Conservation (phyloP, 2,329 filamentous ascomycete species). For the Microsporum ferrugineum region DNA sequence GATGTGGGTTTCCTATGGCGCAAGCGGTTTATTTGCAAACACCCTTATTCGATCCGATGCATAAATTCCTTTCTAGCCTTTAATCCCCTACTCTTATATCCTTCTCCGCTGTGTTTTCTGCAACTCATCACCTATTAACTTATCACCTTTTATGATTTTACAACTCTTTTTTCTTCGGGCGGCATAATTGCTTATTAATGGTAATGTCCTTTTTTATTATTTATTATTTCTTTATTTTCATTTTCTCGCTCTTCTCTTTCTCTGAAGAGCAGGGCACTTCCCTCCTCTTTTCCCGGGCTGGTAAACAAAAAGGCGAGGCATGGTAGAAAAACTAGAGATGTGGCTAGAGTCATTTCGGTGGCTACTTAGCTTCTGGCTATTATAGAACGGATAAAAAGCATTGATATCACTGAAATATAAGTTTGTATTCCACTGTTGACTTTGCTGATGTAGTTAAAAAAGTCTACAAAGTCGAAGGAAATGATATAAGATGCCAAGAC, state of each 20-base stretch:
- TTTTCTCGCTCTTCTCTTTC: not conserved
- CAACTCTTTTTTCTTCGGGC: not conserved
- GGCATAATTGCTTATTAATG: slow-evolving; percentile 1
- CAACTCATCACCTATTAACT: not conserved
- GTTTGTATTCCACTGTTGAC: not conserved
- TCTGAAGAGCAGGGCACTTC: not conserved
- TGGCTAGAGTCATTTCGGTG: not conserved
- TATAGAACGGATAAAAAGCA: not conserved
- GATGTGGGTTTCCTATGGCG: slow-evolving; percentile 3
- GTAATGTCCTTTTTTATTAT: slow-evolving; percentile 4
- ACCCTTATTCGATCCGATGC: not conserved
- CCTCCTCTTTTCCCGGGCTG: not conserved
- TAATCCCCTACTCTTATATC: not conserved
- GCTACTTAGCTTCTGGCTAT: not conserved
- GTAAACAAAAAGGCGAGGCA: not conserved
- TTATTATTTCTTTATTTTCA: not conserved
- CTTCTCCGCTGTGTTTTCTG: slow-evolving; percentile 1
- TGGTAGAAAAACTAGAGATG: not conserved
- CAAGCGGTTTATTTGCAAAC: slow-evolving; percentile 1
- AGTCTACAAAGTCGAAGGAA: not conserved
- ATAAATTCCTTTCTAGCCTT: not conserved
- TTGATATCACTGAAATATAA: not conserved
- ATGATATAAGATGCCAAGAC: not conserved
- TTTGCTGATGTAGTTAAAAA: not conserved
- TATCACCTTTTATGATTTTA: not conserved